Conservation (phyloP, 208 protist species). For the Phytomonas sp. region DNA sequence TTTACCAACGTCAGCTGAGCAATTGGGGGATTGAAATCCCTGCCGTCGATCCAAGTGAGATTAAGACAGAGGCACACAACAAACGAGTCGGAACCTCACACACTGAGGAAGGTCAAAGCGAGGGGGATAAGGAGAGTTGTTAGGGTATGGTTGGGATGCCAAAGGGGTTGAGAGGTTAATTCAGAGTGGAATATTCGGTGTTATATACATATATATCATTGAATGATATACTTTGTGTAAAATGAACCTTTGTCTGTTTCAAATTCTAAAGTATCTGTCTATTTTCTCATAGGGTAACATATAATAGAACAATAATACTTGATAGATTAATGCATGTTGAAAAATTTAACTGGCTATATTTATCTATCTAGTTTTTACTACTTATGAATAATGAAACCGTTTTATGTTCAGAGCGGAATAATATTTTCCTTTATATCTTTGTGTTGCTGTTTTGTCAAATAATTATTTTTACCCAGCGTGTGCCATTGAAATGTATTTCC, state of each 20-base stretch:
- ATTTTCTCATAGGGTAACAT: not conserved
- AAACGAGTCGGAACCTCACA: not conserved
- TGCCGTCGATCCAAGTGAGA: constrained; percentile 39
- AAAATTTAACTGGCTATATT: not conserved
- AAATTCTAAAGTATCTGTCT: not conserved
- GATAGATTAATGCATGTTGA: not conserved
- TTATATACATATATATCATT: not conserved
- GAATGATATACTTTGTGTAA: not conserved
- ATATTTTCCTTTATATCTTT: not conserved
- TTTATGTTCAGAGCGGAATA: not conserved
- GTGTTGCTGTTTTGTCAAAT: not conserved
- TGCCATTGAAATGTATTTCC: not conserved
- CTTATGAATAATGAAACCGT: not conserved
- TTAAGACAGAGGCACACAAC: constrained; percentile 24
- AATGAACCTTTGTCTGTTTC: not conserved
- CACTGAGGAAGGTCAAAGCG: not conserved
- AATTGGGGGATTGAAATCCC: constrained; percentile 53
- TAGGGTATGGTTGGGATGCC: not conserved
- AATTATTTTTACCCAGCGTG: not conserved
- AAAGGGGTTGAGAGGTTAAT: not conserved
- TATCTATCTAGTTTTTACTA: not conserved
- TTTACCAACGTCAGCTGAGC: constrained; percentile 84
- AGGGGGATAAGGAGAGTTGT: not conserved
- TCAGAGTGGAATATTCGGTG: not conserved
- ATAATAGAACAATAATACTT: not conserved